phyloP scores from a whole-genome alignment of 164 flowering plant genomes.

The Kingdonia uniflora region DNA sequence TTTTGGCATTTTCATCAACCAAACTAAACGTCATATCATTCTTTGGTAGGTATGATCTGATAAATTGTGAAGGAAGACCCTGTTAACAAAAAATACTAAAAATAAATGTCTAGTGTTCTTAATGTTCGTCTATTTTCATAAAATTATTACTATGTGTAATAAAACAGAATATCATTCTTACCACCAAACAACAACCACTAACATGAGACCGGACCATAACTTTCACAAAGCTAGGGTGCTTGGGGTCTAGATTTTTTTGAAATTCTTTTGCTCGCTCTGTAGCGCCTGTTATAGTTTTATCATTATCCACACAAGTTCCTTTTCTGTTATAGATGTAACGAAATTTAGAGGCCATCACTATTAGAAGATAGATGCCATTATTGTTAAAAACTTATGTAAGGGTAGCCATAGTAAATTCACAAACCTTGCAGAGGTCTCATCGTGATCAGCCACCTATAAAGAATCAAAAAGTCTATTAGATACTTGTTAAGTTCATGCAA shows the following conservation, averaged over 20 bases:
- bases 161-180: slow-evolving; percentile 4
- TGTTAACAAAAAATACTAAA: not conserved
- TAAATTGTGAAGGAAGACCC: slow-evolving; percentile 1
- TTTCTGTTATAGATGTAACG: too few relatives aligned
- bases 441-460: not conserved
- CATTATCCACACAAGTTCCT: too few relatives aligned
- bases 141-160: too few relatives aligned
- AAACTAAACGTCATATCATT: not conserved
- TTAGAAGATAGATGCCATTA: not conserved
- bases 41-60: not conserved
- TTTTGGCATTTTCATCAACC: not conserved
- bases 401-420: not conserved
- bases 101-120: not conserved
- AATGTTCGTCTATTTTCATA: not conserved
- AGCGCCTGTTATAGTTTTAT: slow-evolving; percentile 3
- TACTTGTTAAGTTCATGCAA: too few relatives aligned
- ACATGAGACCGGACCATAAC: slow-evolving; percentile 32
- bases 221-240: slow-evolving; percentile 31
- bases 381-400: too few relatives aligned
- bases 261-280: slow-evolving; percentile 27
- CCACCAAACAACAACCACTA: slow-evolving; percentile 28
- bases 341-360: too few relatives aligned
- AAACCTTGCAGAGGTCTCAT: not conserved
- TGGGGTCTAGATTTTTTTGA: slow-evolving; percentile 13
- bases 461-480: not conserved